Percentiles rank a stretch among this genome's conserved stretches.
Conservation (phyloP, 1,284 basidiomycete species). For the Cryptococcus sp. region DNA sequence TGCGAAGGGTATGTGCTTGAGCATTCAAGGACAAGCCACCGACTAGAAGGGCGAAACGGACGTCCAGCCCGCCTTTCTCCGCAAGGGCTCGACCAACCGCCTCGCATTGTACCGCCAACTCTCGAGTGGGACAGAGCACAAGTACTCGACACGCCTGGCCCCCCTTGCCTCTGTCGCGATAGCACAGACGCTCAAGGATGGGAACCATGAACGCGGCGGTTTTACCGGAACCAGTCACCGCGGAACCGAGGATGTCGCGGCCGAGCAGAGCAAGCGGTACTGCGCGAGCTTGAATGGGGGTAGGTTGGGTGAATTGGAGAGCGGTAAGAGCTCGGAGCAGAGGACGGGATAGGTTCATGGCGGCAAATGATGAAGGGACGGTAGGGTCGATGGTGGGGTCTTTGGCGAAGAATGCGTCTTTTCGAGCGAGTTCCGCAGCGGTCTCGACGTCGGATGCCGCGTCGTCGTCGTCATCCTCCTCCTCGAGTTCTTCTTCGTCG, state of each 20-base stretch:
- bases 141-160: slow-evolving; percentile 91
- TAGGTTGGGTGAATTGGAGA: slow-evolving; percentile 80
- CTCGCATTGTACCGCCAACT: slow-evolving; percentile 91
- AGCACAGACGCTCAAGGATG: slow-evolving; percentile 85
- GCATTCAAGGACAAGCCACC: slow-evolving; percentile 91
- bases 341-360: slow-evolving; percentile 86
- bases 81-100: slow-evolving; percentile 85
- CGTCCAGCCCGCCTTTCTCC: slow-evolving; percentile 72
- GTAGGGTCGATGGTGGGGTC: slow-evolving; percentile 54
- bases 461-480: slow-evolving; percentile 24
- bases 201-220: slow-evolving; percentile 95
- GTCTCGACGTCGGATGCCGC: slow-evolving; percentile 61
- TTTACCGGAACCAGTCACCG: slow-evolving; percentile 95
- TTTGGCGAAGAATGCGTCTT: slow-evolving; percentile 80
- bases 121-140: slow-evolving; percentile 88
- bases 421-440: slow-evolving; percentile 71
- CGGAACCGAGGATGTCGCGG: slow-evolving; percentile 91
- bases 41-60: slow-evolving; percentile 83
- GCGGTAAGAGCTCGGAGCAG: slow-evolving; percentile 81
- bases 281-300: slow-evolving; percentile 90
- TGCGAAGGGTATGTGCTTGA: slow-evolving; percentile 80
- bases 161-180: slow-evolving; percentile 76
- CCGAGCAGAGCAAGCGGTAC: slow-evolving; percentile 91
- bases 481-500: neutral
- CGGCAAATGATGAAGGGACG: slow-evolving; percentile 66